phyloP scores from a whole-genome alignment of 805 yeast genomes.

The Cyberlindnera samutprakarnensis region DNA sequence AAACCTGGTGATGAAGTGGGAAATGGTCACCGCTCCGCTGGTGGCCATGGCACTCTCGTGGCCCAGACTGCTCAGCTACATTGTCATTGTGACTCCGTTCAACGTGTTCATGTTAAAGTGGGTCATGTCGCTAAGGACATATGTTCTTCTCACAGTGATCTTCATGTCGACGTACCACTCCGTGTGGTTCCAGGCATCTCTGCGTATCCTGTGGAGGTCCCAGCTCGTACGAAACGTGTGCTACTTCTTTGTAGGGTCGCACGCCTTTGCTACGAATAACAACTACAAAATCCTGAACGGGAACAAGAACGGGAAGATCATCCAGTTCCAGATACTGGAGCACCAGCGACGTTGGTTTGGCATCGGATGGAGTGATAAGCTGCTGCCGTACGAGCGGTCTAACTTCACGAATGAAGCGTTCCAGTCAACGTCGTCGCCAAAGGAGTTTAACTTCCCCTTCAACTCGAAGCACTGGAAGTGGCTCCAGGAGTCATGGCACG shows the following conservation, averaged over 20 bases:
- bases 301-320: constrained; percentile 37
- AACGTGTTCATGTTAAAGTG: constrained; percentile 27
- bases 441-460: constrained; percentile 39
- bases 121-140: constrained; percentile 28
- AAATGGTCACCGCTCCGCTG: constrained; percentile 22
- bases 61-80: constrained; percentile 24
- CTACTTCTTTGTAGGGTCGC: constrained; percentile 32
- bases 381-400: constrained; percentile 46
- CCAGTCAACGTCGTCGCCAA: constrained; percentile 23
- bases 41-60: constrained; percentile 22
- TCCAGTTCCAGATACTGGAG: constrained; percentile 44
- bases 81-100: constrained; percentile 32
- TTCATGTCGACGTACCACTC: constrained; percentile 35
- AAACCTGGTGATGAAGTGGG: constrained; percentile 35
- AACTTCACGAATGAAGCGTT: constrained; percentile 37
- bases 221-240: constrained; percentile 31
- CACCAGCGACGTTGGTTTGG: constrained; percentile 59
- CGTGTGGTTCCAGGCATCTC: constrained; percentile 36
- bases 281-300: constrained; percentile 31
- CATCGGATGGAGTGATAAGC: constrained; percentile 46
- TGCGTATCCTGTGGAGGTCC: constrained; percentile 40
- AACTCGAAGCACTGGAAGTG: constrained; percentile 46
- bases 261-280: constrained; percentile 4
- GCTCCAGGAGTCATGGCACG: constrained; percentile 45
- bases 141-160: constrained; percentile 29